Evolutionary conservation across 306 rosid species (phyloP).

Genomic region (Cucurbita maxima): DNA sequence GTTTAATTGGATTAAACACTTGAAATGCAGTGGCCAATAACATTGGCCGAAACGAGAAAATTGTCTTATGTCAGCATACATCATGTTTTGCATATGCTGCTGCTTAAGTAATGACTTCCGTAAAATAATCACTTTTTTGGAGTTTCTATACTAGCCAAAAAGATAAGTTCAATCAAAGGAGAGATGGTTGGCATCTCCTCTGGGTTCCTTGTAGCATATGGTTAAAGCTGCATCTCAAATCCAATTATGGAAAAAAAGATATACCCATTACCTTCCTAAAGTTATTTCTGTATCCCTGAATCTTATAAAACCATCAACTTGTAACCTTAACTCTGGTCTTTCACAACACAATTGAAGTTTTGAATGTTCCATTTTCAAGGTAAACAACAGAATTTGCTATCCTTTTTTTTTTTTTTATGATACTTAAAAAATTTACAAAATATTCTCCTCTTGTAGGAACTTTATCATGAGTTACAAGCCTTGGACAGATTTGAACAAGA

Average conservation of each 20-base stretch:
- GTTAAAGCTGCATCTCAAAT: not conserved
- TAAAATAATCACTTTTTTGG: not conserved
- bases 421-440: constrained; percentile 2
- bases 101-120: not conserved
- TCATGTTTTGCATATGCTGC: not conserved
- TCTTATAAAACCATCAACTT: not conserved
- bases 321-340: not conserved
- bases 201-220: not conserved
- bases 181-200: not conserved
- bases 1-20: not conserved
- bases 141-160: not conserved
- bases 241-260: not conserved
- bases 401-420: not conserved
- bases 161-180: not conserved
- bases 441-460: constrained; percentile 43
- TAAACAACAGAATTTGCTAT: not conserved
- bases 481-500: constrained; percentile 96
- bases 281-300: not conserved
- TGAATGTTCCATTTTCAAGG: not conserved
- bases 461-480: constrained; percentile 91
- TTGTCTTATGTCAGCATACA: not conserved
- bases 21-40: not conserved
- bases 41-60: not conserved
- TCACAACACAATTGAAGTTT: not conserved
- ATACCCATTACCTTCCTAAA: not conserved